Evolutionary conservation across 176 grass and related monocot species (phyloP).

Genomic region (Chrysopogon serrulatus): DNA sequence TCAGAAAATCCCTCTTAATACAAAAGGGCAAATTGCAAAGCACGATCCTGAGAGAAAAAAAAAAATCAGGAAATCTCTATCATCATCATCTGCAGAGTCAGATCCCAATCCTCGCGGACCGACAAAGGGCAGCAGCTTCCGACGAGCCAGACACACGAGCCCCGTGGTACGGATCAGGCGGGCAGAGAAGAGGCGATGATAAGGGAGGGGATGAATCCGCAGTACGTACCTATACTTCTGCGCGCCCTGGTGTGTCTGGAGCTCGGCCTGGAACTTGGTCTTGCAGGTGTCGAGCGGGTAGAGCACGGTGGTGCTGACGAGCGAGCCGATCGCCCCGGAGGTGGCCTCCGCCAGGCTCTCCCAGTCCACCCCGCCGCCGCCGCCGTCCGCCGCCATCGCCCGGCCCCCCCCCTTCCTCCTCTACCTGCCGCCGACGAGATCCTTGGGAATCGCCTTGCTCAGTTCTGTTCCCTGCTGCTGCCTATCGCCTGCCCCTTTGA

Average conservation of each 20-base stretch:
- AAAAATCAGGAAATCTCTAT: not conserved
- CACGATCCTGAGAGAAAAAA: not conserved
- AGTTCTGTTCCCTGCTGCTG: not conserved
- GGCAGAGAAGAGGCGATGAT: too few relatives aligned
- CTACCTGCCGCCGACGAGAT: not conserved
- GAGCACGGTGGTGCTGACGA: conserved; percentile 87
- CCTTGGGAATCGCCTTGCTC: not conserved
- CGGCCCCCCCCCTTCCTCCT: not conserved
- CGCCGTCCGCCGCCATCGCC: conserved; percentile 25
- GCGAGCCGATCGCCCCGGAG: conserved; percentile 83
- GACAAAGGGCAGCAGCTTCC: not conserved
- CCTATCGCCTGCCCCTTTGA: not conserved
- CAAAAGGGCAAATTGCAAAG: not conserved
- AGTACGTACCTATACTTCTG: conserved; percentile 74
- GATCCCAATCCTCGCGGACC: not conserved
- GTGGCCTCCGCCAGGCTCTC: conserved; percentile 91
- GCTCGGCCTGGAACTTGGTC: conserved; percentile 94
- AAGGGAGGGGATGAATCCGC: not conserved
- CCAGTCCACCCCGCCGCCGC: conserved; percentile 67
- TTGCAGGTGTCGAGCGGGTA: conserved; percentile 99
- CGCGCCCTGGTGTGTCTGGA: conserved; percentile 50
- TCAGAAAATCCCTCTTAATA: not conserved
- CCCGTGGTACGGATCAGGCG: not conserved
- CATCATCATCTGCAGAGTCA: not conserved
- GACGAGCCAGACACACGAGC: not conserved